Conservation (phyloP, 176 grass and related monocot genomes). For the Alopecurus myosuroides region DNA sequence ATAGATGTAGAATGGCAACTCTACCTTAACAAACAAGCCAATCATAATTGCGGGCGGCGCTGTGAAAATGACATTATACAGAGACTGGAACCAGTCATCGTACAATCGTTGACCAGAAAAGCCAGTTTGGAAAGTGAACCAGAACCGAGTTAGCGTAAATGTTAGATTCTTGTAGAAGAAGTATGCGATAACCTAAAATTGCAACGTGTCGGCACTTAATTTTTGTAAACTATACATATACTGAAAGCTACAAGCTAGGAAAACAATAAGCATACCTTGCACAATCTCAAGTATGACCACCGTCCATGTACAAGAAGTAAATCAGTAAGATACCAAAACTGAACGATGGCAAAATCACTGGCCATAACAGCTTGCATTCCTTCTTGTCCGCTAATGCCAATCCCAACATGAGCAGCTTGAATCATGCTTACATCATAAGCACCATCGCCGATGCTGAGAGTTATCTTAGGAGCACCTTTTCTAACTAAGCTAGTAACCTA, state of each 20-base stretch:
- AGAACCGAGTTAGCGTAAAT: slow-evolving; percentile 98
- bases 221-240: not conserved
- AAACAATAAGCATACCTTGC: slow-evolving; percentile 61
- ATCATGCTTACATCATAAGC: slow-evolving; percentile 99
- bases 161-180: slow-evolving; percentile 99
- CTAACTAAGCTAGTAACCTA: slow-evolving; percentile 97
- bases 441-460: slow-evolving; percentile 94
- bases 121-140: slow-evolving; percentile 99
- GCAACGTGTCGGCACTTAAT: slow-evolving; percentile 4
- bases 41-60: slow-evolving; percentile 92
- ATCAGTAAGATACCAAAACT: slow-evolving; percentile 94
- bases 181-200: slow-evolving; percentile 88
- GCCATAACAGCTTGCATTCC: slow-evolving; percentile 99
- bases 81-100: slow-evolving; percentile 97
- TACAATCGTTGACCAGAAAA: slow-evolving; percentile 99
- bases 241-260: slow-evolving; percentile 6
- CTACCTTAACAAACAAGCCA: slow-evolving; percentile 97
- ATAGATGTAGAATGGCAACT: slow-evolving; percentile 10
- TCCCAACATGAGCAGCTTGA: slow-evolving; percentile 99
- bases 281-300: slow-evolving; percentile 94
- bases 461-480: slow-evolving; percentile 94
- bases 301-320: slow-evolving; percentile 99
- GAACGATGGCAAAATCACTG: slow-evolving; percentile 97
- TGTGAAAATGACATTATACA: slow-evolving; percentile 98
- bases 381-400: slow-evolving; percentile 98